Evolutionary conservation across 1,284 basidiomycete species (phyloP).

Genomic region (Schizopora paradoxa): DNA sequence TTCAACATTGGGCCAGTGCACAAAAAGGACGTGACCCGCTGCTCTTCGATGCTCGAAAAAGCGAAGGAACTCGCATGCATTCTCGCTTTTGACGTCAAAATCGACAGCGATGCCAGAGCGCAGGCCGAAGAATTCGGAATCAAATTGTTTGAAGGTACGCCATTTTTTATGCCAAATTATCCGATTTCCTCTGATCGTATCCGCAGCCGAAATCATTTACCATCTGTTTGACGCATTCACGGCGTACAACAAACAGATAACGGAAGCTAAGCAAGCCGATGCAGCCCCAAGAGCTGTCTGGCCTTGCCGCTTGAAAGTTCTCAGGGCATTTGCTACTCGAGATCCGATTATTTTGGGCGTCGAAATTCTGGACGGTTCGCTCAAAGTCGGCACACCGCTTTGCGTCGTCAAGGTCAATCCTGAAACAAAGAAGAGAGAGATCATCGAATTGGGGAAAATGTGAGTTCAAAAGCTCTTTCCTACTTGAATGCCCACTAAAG

Average conservation of each 20-base stretch:
- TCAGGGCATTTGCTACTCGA: constrained; percentile 92
- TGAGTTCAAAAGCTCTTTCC: constrained; percentile 35
- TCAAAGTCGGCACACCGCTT: constrained; percentile 93
- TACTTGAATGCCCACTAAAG: constrained; percentile 2
- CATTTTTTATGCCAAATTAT: not conserved
- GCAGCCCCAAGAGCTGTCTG: constrained; percentile 95
- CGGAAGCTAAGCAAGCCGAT: constrained; percentile 88
- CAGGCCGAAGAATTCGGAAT: constrained; percentile 93
- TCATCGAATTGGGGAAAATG: constrained; percentile 93
- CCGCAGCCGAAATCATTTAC: constrained; percentile 92
- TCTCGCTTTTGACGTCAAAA: constrained; percentile 94
- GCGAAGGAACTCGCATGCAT: constrained; percentile 95
- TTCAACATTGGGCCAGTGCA: constrained; percentile 99
- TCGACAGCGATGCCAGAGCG: constrained; percentile 89
- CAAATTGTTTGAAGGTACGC: constrained; percentile 83
- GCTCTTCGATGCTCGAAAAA: constrained; percentile 93
- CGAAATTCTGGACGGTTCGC: constrained; percentile 90
- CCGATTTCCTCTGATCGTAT: constrained; percentile 8
- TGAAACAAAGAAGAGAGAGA: constrained; percentile 83
- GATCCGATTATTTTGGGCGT: constrained; percentile 98
- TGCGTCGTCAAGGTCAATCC: constrained; percentile 92
- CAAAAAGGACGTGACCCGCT: constrained; percentile 93
- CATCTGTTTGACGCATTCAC: constrained; percentile 98
- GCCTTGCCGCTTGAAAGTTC: constrained; percentile 92
- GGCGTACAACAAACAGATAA: constrained; percentile 91